These are phyloP conservation scores for Volvox africanus DNA, from an alignment of 139 green algal genomes.

Conservation along the genomic window DNA sequence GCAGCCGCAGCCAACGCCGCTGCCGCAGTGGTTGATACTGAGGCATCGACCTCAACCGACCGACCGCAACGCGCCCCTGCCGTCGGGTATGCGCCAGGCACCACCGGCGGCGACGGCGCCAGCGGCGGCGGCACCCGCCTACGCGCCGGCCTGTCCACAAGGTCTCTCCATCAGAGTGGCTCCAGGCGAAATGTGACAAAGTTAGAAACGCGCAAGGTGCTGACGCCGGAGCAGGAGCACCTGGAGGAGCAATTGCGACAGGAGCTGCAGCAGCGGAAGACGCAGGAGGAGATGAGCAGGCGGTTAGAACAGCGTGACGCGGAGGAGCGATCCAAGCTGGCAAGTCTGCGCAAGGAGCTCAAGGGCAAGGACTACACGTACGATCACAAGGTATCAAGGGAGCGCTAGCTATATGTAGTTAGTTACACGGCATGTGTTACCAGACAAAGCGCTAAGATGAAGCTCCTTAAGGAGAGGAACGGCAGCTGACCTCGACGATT, in stretches of 20 bases:
- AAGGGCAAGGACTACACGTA: slow-evolving; percentile 75
- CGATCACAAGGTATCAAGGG: slow-evolving; percentile 57
- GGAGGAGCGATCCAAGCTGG: slow-evolving; percentile 52
- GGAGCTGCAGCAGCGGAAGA: slow-evolving; percentile 65
- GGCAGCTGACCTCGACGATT: no score
- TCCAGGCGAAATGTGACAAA: slow-evolving; percentile 39
- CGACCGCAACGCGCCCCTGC: background rate
- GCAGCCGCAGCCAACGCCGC: background rate
- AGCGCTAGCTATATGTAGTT: no score
- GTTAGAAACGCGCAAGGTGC: slow-evolving; percentile 21
- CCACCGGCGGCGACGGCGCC: background rate
- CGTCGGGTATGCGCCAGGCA: background rate
- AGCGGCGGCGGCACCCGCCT: background rate
- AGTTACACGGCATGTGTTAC: no score
- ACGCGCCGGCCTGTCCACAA: background rate
- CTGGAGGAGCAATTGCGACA: slow-evolving; percentile 67
- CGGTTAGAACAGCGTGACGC: slow-evolving; percentile 63
- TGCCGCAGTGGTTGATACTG: background rate
- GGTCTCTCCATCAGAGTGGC: background rate
- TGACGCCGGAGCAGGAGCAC: slow-evolving; percentile 58
- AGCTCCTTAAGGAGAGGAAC: no score
- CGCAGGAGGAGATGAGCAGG: slow-evolving; percentile 20
- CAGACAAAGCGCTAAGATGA: no score
- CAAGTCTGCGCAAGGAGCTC: slow-evolving; percentile 60
- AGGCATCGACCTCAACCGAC: background rate